Base-by-base conservation (phyloP, 176 grass and related monocot species). In the Miscanthus lutarioriparius region DNA sequence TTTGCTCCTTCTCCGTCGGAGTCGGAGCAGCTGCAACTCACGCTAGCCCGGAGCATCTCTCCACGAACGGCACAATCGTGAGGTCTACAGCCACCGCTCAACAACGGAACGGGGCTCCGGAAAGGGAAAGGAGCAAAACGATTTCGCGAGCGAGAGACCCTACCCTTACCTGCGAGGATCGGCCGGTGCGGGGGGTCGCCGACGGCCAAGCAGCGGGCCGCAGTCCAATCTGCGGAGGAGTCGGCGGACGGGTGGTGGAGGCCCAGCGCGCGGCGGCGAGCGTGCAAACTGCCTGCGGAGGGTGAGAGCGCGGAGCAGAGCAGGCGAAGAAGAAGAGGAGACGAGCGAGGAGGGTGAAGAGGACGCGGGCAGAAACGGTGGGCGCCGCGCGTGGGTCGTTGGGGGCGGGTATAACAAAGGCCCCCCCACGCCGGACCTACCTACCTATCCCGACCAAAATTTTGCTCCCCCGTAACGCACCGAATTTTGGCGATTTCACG, bases 381-480 rank as follows among this genome's bases (percentile, higher is more conserved):
- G 70, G 39, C 70, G 54, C 37, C 49, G 28, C 10, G 67, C n/a
- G 53, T 82, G 68, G 68, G 80, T 73, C 63, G 1, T 39, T 25
- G 27, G 71, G 71, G 35, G 27, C 40, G 27, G 70, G 59, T 84
- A 66, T 27, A 75, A 75, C 80, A 10, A 64, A 11, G 70, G 17
- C 0, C 3, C 8, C 13, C 35, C 39, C 23, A 28, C 44, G 33
- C 2, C 51, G 20, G 23, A 6, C 64, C 4, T 6, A 3, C 28
- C 27, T 12, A 2, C 17, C 33, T 22, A 1, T 23, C 2, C 69
- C n/a, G 63, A 26, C 69, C 38, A 43, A 44, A 39, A 7, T 70
- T 41, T 43, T 14, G 38, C 39, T 72, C 69, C 69, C 38, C 10
- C 2, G 48, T 51, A 2, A 49, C 47, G 47, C 47, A 17, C 47